Evolutionary conservation across 73 alveolate genomes (phyloP).

Genomic region (Loxodes magnus): DNA sequence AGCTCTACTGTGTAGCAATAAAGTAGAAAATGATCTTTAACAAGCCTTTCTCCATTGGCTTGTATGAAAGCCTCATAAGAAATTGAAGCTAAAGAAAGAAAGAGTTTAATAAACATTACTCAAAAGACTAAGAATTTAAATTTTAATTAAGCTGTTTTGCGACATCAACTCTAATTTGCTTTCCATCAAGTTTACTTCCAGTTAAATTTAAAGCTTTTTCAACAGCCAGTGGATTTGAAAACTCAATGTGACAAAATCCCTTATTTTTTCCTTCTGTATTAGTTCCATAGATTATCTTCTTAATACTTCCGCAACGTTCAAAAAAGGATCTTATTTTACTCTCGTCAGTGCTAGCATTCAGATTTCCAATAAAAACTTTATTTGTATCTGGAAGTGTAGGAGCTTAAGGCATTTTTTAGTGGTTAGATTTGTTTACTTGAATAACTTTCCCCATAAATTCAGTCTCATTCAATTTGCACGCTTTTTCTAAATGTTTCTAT

Average conservation of each 20-base stretch:
- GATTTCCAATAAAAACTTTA: slow-evolving; percentile 74
- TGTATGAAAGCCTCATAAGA: too few species aligned
- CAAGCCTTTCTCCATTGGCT: too few species aligned
- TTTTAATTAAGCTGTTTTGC: too few species aligned
- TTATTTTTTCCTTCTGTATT: slow-evolving; percentile 73
- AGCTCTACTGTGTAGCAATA: too few species aligned
- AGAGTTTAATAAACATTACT: too few species aligned
- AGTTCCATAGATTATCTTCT: slow-evolving; percentile 53
- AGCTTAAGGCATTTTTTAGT: slow-evolving; percentile 2
- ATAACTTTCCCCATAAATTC: background rate
- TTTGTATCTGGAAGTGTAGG: background rate
- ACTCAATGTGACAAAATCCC: slow-evolving; percentile 84
- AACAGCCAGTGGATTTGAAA: slow-evolving; percentile 57
- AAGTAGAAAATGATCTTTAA: too few species aligned
- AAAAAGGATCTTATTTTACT: slow-evolving; percentile 57
- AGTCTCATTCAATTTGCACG: background rate
- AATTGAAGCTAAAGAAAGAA: too few species aligned
- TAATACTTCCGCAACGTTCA: slow-evolving; percentile 63
- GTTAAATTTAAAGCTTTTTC: slow-evolving; percentile 50
- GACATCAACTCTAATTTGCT: slow-evolving; percentile 62
- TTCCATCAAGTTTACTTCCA: slow-evolving; percentile 64
- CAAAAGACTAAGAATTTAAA: too few species aligned
- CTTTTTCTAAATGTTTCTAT: slow-evolving; percentile 1
- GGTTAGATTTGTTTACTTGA: background rate
- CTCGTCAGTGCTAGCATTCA: slow-evolving; percentile 55